Conservation (phyloP, 495 filamentous ascomycete genomes). For the Chaetomium fimeti region DNA sequence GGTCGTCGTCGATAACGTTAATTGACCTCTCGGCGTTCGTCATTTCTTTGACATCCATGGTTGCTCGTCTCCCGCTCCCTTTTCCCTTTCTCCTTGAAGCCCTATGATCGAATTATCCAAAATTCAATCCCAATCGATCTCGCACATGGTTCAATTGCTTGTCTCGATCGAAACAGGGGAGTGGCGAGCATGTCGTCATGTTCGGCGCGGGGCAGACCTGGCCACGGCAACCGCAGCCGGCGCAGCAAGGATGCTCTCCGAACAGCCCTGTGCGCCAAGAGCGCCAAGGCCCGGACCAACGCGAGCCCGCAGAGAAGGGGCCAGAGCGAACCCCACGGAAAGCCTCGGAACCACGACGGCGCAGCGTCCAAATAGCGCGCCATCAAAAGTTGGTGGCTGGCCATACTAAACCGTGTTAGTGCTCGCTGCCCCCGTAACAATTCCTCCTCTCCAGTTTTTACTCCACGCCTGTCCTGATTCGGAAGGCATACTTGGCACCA, state of each 20-base stretch:
- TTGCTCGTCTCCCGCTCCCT: not conserved
- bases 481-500: not conserved
- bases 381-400: not conserved
- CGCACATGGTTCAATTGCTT: not conserved
- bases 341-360: too few species aligned
- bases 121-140: not conserved
- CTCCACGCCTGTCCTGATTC: not conserved
- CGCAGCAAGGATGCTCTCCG: not conserved
- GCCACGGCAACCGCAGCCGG: not conserved
- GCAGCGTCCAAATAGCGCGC: too few species aligned
- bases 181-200: slow-evolving; percentile 8
- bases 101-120: not conserved
- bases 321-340: too few species aligned
- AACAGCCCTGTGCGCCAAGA: not conserved
- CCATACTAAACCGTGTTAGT: not conserved
- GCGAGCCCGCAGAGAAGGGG: not conserved
- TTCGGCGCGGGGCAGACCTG: not conserved
- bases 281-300: not conserved
- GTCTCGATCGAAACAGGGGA: not conserved
- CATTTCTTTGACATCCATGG: not conserved
- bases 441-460: not conserved
- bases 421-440: not conserved
- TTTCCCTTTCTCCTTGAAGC: too few species aligned
- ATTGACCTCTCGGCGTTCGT: not conserved
- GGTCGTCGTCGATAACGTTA: not conserved